phyloP scores from a whole-genome alignment of 495 filamentous ascomycete genomes.

The Talaromyces liani region DNA sequence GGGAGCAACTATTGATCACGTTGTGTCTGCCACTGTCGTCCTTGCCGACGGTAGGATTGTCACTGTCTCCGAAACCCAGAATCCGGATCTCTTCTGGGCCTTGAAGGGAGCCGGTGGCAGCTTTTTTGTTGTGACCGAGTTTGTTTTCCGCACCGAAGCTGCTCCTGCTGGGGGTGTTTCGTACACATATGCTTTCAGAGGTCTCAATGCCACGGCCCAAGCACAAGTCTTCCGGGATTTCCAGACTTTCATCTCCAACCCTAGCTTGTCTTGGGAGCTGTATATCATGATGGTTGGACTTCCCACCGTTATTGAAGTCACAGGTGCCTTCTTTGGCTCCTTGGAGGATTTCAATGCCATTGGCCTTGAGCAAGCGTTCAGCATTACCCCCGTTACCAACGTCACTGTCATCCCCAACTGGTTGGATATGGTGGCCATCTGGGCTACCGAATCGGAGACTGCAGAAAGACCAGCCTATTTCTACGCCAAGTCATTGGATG shows the following conservation, averaged over 20 bases:
- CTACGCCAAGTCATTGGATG: slow-evolving; percentile 42
- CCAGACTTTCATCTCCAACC: slow-evolving; percentile 30
- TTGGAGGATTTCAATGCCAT: slow-evolving; percentile 29
- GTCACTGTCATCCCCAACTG: slow-evolving; percentile 45
- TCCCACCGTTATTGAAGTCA: slow-evolving; percentile 22
- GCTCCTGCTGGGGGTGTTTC: slow-evolving; percentile 24
- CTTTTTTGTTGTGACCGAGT: slow-evolving; percentile 41
- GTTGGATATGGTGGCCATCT: slow-evolving; percentile 41
- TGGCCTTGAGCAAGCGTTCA: slow-evolving; percentile 24
- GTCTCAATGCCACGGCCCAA: slow-evolving; percentile 22
- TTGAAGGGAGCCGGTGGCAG: slow-evolving; percentile 38
- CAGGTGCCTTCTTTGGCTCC: slow-evolving; percentile 36
- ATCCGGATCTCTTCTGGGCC: slow-evolving; percentile 48
- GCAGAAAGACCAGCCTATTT: slow-evolving; percentile 33
- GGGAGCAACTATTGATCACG: slow-evolving; percentile 57
- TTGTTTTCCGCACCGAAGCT: slow-evolving; percentile 34
- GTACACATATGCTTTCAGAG: slow-evolving; percentile 29
- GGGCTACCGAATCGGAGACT: slow-evolving; percentile 37
- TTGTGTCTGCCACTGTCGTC: slow-evolving; percentile 53
- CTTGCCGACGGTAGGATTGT: slow-evolving; percentile 48
- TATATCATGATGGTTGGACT: slow-evolving; percentile 30
- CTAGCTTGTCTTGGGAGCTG: slow-evolving; percentile 45
- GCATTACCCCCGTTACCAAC: slow-evolving; percentile 17
- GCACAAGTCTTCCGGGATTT: slow-evolving; percentile 30
- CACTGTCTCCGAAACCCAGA: slow-evolving; percentile 23